A percentile compares a stretch with the other conserved stretches of the same genome.
Conservation (phyloP, 805 yeast species). For the Kluyveromyces lactis region DNA sequence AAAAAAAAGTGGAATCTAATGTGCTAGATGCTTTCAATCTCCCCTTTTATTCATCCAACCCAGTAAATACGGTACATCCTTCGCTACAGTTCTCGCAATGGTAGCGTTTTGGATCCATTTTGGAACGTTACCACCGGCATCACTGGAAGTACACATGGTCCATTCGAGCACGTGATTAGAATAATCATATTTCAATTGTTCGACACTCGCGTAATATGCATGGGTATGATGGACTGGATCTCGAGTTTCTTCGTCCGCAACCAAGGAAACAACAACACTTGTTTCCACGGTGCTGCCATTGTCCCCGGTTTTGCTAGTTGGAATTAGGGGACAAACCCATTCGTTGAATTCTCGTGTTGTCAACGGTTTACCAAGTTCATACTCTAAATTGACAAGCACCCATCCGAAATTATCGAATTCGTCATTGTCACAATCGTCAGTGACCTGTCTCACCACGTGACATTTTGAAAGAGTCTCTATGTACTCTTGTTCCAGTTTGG, state of each 20-base stretch:
- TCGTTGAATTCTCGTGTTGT: conserved; percentile 32
- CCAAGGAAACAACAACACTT: conserved; percentile 29
- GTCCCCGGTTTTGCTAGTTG: conserved; percentile 10
- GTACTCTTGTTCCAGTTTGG: conserved; percentile 28
- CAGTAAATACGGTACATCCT: conserved; percentile 33
- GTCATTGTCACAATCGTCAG: too few species aligned
- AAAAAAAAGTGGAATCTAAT: too few species aligned
- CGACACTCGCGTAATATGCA: conserved; percentile 32
- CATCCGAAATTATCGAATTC: conserved; percentile 16
- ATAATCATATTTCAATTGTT: conserved; percentile 22
- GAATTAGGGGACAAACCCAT: conserved; percentile 27
- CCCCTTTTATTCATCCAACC: conserved; percentile 1
- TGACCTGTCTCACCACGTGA: conserved; percentile 11
- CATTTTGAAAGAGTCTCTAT: conserved; percentile 27
- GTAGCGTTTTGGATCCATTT: conserved; percentile 33
- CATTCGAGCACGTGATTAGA: conserved; percentile 21
- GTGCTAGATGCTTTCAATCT: too few species aligned
- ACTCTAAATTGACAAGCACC: conserved; percentile 28
- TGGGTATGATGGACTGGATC: conserved; percentile 19
- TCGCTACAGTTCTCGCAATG: conserved; percentile 32
- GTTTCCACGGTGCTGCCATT: conserved; percentile 17
- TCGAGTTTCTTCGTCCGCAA: conserved; percentile 19
- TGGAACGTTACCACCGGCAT: conserved; percentile 36
- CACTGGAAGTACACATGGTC: conserved; percentile 33
- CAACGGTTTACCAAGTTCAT: conserved; percentile 31